Conservation (phyloP, 768 basidiomycete genomes). For the Coprinopsis cinerea region DNA sequence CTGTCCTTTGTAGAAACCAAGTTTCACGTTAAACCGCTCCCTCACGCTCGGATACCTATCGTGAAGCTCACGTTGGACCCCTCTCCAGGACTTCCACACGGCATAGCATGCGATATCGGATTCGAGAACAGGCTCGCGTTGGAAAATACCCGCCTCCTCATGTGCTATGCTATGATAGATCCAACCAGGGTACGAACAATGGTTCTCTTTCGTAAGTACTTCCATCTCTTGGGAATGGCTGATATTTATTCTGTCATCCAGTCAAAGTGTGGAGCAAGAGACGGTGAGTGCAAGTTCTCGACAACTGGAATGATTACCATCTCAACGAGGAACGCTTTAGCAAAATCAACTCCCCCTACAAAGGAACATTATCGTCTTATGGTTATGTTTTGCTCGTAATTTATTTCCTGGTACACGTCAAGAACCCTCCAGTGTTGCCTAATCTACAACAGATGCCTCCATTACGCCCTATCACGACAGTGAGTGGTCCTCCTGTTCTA, state of each 20-base stretch:
- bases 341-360: slow-evolving; percentile 98
- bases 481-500: slow-evolving; percentile 23
- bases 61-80: slow-evolving; percentile 94
- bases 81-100: slow-evolving; percentile 71
- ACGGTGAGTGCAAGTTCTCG: slow-evolving; percentile 42
- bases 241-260: slow-evolving; percentile 25
- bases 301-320: slow-evolving; percentile 8
- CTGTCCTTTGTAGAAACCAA: slow-evolving; percentile 65
- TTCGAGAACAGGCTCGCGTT: slow-evolving; percentile 96
- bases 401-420: slow-evolving; percentile 96
- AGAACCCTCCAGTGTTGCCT: slow-evolving; percentile 93
- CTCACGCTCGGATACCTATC: slow-evolving; percentile 96
- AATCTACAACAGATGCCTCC: slow-evolving; percentile 96
- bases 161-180: slow-evolving; percentile 98
- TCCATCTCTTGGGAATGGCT: slow-evolving; percentile 13
- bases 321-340: slow-evolving; percentile 27
- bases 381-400: slow-evolving; percentile 98
- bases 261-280: slow-evolving; percentile 99
- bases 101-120: slow-evolving; percentile 97
- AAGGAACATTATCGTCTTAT: slow-evolving; percentile 94
- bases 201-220: slow-evolving; percentile 88
- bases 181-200: slow-evolving; percentile 88
- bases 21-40: slow-evolving; percentile 92
- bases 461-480: slow-evolving; percentile 77
- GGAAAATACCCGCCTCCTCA: slow-evolving; percentile 92